These are phyloP conservation scores for Limnanthes douglasii DNA, from an alignment of 345 rosid species.

Conservation along the genomic window DNA sequence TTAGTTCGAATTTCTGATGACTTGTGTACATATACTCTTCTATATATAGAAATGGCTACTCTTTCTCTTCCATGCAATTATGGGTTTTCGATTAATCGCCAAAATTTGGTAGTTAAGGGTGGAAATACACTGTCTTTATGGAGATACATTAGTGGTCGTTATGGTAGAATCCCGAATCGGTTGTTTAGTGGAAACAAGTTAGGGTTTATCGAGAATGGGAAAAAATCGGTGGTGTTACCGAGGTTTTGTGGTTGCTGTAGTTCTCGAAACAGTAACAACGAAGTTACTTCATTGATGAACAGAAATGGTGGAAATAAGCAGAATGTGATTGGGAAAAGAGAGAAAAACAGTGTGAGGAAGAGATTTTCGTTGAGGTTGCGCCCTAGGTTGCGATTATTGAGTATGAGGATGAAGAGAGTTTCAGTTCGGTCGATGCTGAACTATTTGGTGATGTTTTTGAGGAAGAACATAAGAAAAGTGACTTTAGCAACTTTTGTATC, in stretches of 20 bases:
- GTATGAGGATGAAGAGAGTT: slow-evolving; percentile 30
- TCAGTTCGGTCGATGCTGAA: slow-evolving; percentile 32
- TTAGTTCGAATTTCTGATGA: too few species aligned
- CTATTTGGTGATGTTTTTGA: slow-evolving; percentile 29
- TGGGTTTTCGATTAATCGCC: slow-evolving; percentile 22
- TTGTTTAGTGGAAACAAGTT: slow-evolving; percentile 18
- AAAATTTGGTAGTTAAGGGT: slow-evolving; percentile 10
- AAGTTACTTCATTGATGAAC: slow-evolving; percentile 19
- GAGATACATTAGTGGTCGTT: slow-evolving; percentile 11
- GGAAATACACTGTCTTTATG: slow-evolving; percentile 15
- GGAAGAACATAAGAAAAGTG: slow-evolving; percentile 42
- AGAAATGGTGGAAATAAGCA: slow-evolving; percentile 19
- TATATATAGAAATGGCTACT: too few species aligned
- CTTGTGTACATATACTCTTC: too few species aligned
- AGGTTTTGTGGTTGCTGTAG: slow-evolving; percentile 18
- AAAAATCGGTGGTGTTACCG: slow-evolving; percentile 9
- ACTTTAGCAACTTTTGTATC: slow-evolving; percentile 28
- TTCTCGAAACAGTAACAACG: slow-evolving; percentile 20
- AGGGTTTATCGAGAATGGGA: slow-evolving; percentile 16
- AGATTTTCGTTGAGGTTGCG: slow-evolving; percentile 48
- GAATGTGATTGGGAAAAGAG: slow-evolving; percentile 14
- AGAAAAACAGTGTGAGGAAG: slow-evolving; percentile 17
- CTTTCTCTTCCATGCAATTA: slow-evolving; percentile 35
- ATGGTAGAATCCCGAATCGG: slow-evolving; percentile 14
- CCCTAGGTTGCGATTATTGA: slow-evolving; percentile 52